Base-by-base conservation (phyloP, 805 yeast genomes). In the Cyberlindnera suaveolens region DNA sequence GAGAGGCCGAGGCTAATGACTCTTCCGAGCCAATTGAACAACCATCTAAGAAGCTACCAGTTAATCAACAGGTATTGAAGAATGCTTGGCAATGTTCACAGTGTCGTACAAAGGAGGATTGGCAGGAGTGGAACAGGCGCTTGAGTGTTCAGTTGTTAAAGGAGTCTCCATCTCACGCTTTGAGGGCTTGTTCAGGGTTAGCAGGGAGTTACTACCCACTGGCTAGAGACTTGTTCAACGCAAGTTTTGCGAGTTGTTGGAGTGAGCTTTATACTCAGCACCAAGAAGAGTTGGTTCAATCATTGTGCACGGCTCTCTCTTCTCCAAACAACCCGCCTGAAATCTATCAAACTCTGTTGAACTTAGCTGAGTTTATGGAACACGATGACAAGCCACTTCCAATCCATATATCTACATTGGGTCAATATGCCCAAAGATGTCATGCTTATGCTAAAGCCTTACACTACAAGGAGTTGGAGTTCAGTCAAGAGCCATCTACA, bases 401-500 rank as follows among this genome's bases (percentile, higher is more conserved):
- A 0, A 85, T 93, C 35, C 83, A 95, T 30, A 85, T 86, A n/a
- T 78, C 90, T 4, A 85, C 95, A 0, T 68, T 93, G 46, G 96
- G 97, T 3, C 88, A 82, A 52, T 91, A 89, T 58, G 96, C 98
- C 3, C 95, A 87, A 58, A 74, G 93, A 48, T 87, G 96, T 50
- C 99, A 95, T 64, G 98, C 97, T 1, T 95, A 87, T 65, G 99
- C 99, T 3, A 93, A 95, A 58, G 96, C 98, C 0, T 69, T 93
- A 45, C 98, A 95, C 60, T 93, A 93, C 63, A 90, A 91, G 62
- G 99, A 93, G 60, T 69, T 89, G 14, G 99, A 93, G 54, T 93
- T 91, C 56, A 85, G 89, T 54, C 91, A 88, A 52, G 96, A 90
- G 53, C 96, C 97, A 2, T 78, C 90, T 1, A 82, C 96, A 0